phyloP scores from a whole-genome alignment of 1,139 yeast species.

The Nakaseomyces kungkrabaensis region DNA sequence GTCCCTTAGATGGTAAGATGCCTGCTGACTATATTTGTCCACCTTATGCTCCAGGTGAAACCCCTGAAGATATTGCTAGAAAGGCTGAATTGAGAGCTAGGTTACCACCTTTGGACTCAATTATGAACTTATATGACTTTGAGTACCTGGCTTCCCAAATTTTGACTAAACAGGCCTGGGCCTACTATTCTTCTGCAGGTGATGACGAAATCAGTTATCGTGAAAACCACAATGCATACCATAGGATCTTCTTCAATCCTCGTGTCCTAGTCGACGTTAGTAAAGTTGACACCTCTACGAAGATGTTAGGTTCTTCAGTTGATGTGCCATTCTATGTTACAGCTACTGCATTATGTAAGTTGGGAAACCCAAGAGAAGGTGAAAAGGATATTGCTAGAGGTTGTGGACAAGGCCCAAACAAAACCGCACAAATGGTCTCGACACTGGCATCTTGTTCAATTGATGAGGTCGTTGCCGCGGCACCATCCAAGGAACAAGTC shows the following conservation, averaged over 20 bases:
- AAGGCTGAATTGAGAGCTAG: constrained; percentile 39
- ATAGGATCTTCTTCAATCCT: constrained; percentile 79
- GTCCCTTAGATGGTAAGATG: constrained; percentile 31
- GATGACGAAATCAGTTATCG: constrained; percentile 87
- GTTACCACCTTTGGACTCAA: constrained; percentile 30
- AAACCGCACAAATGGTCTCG: constrained; percentile 71
- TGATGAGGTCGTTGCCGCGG: constrained; percentile 58
- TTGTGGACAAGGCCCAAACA: constrained; percentile 52
- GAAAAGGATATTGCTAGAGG: constrained; percentile 70
- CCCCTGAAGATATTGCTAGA: constrained; percentile 47
- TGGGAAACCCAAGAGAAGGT: constrained; percentile 70
- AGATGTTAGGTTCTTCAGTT: constrained; percentile 41
- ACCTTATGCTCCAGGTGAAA: constrained; percentile 29
- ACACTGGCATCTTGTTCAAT: constrained; percentile 68
- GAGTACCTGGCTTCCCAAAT: constrained; percentile 76
- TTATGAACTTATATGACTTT: constrained; percentile 36
- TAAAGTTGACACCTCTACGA: constrained; percentile 44
- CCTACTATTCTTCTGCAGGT: constrained; percentile 82
- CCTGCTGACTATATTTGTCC: constrained; percentile 23
- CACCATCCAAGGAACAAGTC: constrained; percentile 36
- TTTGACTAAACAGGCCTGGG: constrained; percentile 76
- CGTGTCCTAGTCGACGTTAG: constrained; percentile 54
- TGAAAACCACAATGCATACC: constrained; percentile 84
- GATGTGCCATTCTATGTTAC: constrained; percentile 64
- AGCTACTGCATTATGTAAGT: constrained; percentile 73